phyloP scores from a whole-genome alignment of 164 flowering plant genomes.

The Akebia trifoliata region DNA sequence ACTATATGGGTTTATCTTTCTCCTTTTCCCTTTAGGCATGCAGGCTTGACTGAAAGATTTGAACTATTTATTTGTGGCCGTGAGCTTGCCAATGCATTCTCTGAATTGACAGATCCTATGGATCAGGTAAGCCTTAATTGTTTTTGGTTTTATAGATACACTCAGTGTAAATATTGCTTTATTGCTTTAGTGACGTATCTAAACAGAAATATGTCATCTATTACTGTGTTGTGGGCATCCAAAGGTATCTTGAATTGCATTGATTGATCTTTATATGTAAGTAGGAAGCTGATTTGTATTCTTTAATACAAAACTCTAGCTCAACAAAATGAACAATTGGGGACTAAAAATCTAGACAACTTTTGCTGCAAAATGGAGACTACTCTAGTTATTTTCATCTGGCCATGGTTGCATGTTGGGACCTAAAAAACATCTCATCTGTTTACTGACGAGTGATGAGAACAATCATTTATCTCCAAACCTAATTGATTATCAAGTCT shows the following conservation, averaged over 20 bases:
- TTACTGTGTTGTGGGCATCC: not conserved
- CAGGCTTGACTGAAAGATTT: conserved; percentile 93
- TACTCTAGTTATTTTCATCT: too few relatives aligned
- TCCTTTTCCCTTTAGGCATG: conserved; percentile 35
- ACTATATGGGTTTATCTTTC: not conserved
- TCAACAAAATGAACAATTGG: too few relatives aligned
- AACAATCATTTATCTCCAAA: too few relatives aligned
- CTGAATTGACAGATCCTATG: conserved; percentile 95
- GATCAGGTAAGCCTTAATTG: conserved; percentile 61
- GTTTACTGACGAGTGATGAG: too few relatives aligned
- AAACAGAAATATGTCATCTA: not conserved
- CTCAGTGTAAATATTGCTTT: not conserved
- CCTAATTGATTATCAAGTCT: too few relatives aligned
- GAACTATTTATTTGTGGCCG: conserved; percentile 96
- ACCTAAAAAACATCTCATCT: too few relatives aligned
- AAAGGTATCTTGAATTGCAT: not conserved
- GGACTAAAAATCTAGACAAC: too few relatives aligned
- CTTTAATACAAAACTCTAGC: too few relatives aligned
- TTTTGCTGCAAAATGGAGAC: too few relatives aligned
- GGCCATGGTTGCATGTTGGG: too few relatives aligned
- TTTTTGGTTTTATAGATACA: not conserved
- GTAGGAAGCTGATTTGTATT: too few relatives aligned
- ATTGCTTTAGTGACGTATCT: not conserved
- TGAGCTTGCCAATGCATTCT: conserved; percentile 94
- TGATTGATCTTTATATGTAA: too few relatives aligned